Evolutionary conservation across 1,284 basidiomycete species (phyloP).

Genomic region (Malassezia furfur): DNA sequence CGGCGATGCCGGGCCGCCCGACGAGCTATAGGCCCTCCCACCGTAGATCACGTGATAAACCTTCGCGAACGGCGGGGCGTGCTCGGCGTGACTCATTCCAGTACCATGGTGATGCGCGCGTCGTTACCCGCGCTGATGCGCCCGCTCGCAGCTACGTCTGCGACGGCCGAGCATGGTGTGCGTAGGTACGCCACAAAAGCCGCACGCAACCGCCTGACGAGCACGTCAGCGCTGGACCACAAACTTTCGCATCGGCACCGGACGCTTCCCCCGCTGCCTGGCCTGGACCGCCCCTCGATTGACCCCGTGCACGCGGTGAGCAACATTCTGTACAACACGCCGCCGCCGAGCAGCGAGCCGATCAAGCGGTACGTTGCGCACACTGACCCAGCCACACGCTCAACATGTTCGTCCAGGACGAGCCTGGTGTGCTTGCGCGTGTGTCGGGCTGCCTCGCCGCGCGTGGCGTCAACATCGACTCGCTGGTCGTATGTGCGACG

Average conservation of each 20-base stretch:
- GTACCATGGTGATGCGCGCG: conserved; percentile 2
- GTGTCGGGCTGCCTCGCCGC: conserved; percentile 96
- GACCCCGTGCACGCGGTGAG: conserved; percentile 46
- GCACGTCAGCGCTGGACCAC: conserved; percentile 85
- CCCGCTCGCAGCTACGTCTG: background rate
- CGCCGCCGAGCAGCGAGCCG: conserved; percentile 79
- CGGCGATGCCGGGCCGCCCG: background rate
- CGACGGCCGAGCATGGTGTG: background rate
- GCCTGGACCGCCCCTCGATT: conserved; percentile 41
- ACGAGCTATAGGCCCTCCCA: background rate
- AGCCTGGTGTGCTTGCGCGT: conserved; percentile 93
- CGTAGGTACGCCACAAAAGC: conserved; percentile 8
- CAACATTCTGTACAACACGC: conserved; percentile 62
- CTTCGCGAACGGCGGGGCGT: background rate
- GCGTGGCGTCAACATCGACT: conserved; percentile 95
- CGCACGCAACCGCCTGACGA: conserved; percentile 11
- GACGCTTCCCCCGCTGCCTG: conserved; percentile 45
- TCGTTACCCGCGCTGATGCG: conserved; percentile 1
- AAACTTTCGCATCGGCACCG: conserved; percentile 58
- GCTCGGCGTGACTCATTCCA: conserved; percentile 11
- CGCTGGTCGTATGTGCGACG: conserved; percentile 93
- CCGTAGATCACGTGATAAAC: conserved; percentile 6
- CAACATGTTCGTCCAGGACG: conserved; percentile 98
- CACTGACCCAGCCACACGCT: conserved; percentile 60
- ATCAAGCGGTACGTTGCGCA: conserved; percentile 69